phyloP scores from a whole-genome alignment of 2,329 filamentous ascomycete species.

The Pseudogymnoascus sp. region DNA sequence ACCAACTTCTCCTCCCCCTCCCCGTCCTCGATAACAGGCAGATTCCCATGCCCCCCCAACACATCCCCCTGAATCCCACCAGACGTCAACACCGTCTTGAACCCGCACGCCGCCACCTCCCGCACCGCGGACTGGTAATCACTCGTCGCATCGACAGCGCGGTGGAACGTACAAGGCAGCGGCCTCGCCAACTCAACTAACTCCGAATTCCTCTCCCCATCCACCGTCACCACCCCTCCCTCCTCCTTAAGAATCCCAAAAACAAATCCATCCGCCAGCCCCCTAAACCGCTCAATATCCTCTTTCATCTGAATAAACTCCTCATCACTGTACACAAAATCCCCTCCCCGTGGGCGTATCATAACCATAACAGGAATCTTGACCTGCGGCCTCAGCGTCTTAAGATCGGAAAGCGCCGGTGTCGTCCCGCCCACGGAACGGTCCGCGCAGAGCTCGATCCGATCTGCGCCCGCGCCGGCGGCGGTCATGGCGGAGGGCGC shows the following conservation, averaged over 20 bases:
- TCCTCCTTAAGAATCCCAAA: constrained; percentile 39
- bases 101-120: constrained; percentile 37
- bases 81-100: constrained; percentile 41
- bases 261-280: constrained; percentile 40
- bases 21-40: constrained; percentile 22
- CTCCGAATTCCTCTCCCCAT: constrained; percentile 33
- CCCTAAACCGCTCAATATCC: constrained; percentile 32
- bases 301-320: constrained; percentile 40
- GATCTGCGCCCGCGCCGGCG: constrained; percentile 36
- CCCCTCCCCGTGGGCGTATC: constrained; percentile 42
- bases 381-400: neutral
- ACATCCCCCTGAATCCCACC: constrained; percentile 33
- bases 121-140: constrained; percentile 29
- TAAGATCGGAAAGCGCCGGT: constrained; percentile 24
- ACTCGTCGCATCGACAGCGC: constrained; percentile 42
- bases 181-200: constrained; percentile 35
- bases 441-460: constrained; percentile 44
- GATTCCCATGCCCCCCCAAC: constrained; percentile 29
- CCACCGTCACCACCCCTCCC: constrained; percentile 25
- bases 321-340: constrained; percentile 36
- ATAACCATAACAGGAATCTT: constrained; percentile 43
- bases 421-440: constrained; percentile 37
- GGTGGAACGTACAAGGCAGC: constrained; percentile 47
- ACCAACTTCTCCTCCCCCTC: constrained; percentile 28
- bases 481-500: constrained; percentile 37